Base-by-base conservation (phyloP, 1,139 yeast species). In the Tardiomyces blankii region DNA sequence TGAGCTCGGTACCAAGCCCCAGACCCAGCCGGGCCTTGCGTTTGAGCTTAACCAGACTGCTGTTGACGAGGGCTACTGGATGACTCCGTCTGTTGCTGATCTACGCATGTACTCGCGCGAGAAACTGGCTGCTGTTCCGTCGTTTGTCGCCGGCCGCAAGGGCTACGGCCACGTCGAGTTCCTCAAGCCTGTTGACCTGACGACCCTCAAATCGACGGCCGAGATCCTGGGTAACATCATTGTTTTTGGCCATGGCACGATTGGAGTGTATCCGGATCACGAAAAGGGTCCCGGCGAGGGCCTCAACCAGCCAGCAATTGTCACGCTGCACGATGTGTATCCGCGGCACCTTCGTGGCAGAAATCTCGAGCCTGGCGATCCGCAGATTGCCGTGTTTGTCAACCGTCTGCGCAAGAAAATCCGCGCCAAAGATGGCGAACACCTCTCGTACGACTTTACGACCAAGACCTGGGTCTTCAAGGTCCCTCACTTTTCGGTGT, bases 401-500 rank as follows among this genome's bases (percentile, higher is more conserved):
- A 51, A 47, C 11, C 46, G 54, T 38, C 54, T 65, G 28, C 72
- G 70, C 42, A 69, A 67, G 48, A 67, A 82, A 47, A 70, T 71
- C 46, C 67, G 65, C 41, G 66, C 74, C 51, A 72, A 69, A 43
- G 95, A 91, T 3, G 85, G 83, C 77, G 82, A 82, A 50, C 86
- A 82, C 60, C 69, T 88, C 9, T 80, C 89, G 3, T 30, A 30
- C 16, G 35, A 30, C 35, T 88, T 82, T 59, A 71, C 78, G 19
- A 75, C 78, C n/a, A 85, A 85, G 21, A 65, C 75, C 7, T 88
- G 91, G 88, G 79, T 83, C 0, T 88, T 87, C 63, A 77, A 72
- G 55, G 97, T 91, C 1, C 80, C 83, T 52, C 98, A 91, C 67
- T 91, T 91, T 58, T 87, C 96, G 66, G 76, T 83, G 6, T 91